Conservation (phyloP, 768 basidiomycete species). For the Nevesoporus exiguus region DNA sequence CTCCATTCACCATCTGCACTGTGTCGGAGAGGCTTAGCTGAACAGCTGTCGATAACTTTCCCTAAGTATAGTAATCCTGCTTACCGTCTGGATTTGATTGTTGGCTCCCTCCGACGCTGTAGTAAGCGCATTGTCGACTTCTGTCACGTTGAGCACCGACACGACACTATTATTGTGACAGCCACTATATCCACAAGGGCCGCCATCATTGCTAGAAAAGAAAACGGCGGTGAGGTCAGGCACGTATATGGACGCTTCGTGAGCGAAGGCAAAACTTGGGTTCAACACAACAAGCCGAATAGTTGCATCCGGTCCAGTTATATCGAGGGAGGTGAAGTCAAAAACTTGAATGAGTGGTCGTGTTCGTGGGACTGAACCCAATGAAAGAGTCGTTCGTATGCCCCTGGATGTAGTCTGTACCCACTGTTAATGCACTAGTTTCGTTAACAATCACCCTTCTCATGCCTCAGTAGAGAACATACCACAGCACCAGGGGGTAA, state of each 20-base stretch:
- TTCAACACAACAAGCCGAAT: constrained; percentile 60
- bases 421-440: constrained; percentile 50
- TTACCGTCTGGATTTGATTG: constrained; percentile 44
- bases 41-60: constrained; percentile 4
- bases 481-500: constrained; percentile 24
- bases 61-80: not conserved
- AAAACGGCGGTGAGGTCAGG: constrained; percentile 67
- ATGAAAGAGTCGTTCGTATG: constrained; percentile 35
- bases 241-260: constrained; percentile 73
- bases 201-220: constrained; percentile 71
- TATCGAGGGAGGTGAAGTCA: constrained; percentile 50
- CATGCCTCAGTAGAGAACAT: not conserved
- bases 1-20: constrained; percentile 70
- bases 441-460: not conserved
- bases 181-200: constrained; percentile 59
- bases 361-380: constrained; percentile 60
- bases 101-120: constrained; percentile 38
- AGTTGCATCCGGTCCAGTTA: constrained; percentile 56
- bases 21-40: constrained; percentile 57
- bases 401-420: constrained; percentile 38
- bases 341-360: constrained; percentile 57
- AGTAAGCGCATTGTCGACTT: constrained; percentile 46
- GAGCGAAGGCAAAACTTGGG: constrained; percentile 65
- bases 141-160: constrained; percentile 57
- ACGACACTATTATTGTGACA: constrained; percentile 61